phyloP scores from a whole-genome alignment of 352 stramenopile species.

The Phytopythium chamaehyphon region DNA sequence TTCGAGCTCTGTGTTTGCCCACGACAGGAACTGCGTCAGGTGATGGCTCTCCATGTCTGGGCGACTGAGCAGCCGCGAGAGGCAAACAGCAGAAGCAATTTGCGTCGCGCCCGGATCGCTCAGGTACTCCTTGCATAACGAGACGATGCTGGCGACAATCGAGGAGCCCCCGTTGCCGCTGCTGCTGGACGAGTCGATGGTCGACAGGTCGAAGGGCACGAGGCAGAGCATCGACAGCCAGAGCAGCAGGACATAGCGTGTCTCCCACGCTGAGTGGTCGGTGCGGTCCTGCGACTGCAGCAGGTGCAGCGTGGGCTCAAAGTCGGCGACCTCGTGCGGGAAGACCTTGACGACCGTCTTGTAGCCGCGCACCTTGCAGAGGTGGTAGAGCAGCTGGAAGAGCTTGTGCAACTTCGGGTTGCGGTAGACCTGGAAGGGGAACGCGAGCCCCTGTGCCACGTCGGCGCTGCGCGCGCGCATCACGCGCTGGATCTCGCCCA shows the following conservation, averaged over 20 bases:
- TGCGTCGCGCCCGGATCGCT: slow-evolving; percentile 82
- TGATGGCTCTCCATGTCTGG: slow-evolving; percentile 93
- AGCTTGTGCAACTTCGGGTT: slow-evolving; percentile 77
- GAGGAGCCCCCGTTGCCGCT: slow-evolving; percentile 28
- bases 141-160: slow-evolving; percentile 78
- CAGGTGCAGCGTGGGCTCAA: slow-evolving; percentile 92
- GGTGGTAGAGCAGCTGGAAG: slow-evolving; percentile 92
- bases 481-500: slow-evolving; percentile 61
- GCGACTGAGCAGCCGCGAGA: slow-evolving; percentile 92
- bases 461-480: slow-evolving; percentile 33
- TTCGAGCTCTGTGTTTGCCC: slow-evolving; percentile 70
- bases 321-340: slow-evolving; percentile 93
- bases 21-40: slow-evolving; percentile 90
- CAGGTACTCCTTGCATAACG: slow-evolving; percentile 85
- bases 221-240: slow-evolving; percentile 98
- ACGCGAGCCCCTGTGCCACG: slow-evolving; percentile 19
- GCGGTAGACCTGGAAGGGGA: slow-evolving; percentile 76
- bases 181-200: slow-evolving; percentile 89
- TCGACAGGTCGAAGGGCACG: slow-evolving; percentile 96
- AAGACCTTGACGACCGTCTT: slow-evolving; percentile 96
- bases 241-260: slow-evolving; percentile 89
- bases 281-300: slow-evolving; percentile 84
- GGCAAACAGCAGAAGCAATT: slow-evolving; percentile 92
- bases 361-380: slow-evolving; percentile 95
- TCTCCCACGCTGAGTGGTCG: slow-evolving; percentile 72